Base-by-base conservation (phyloP, 345 rosid species). In the Brassica carinata region DNA sequence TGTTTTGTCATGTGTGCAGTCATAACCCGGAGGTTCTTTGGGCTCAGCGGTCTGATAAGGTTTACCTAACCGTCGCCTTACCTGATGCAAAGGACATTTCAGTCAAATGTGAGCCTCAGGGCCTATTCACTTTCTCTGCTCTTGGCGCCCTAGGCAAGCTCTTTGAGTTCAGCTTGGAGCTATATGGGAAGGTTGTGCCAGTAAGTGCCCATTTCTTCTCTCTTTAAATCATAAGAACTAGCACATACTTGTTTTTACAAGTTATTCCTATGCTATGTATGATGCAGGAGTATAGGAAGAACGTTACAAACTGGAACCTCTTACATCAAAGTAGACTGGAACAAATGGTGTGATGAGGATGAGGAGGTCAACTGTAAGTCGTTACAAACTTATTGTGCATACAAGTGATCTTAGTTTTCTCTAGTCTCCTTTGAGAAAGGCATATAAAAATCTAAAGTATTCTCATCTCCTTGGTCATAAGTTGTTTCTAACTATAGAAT, bases 261-360 rank as follows among this genome's bases (percentile, higher is more conserved):
- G 26, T 45, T 10, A 27, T 27, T 76, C 6, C 63, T 53, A 23
- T 67, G 69, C 23, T 64, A 3, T 73, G 64, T 64, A 5, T 77
- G 73, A 61, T 85, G 84, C 89, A 96, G 99, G 89, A 87, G 36
- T 93, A 89, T 83, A 89, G 83, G 79, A 88, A 92, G 73, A 92
- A 92, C 64, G 88, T 81, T 27, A 27, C 30, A 27, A 27, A 27
- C 30, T 27, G 30, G 30, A 27, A 27, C 30, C 30, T 27, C 23
- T 19, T 27, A 96, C 86, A 89, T 96, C 66, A 96, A 93, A 89
- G 98, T 96, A 64, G 98, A 96, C 83, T 96, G 98, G 98, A 96
- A 93, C 78, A 96, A 87, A 83, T 96, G 99, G 99, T 90, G 96
- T 26, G 99, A 96, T 70, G 99, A 96, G 83, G 98, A 96, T 65